phyloP scores from a whole-genome alignment of 2,329 filamentous ascomycete genomes.

The Chaetomiaceae sp. region DNA sequence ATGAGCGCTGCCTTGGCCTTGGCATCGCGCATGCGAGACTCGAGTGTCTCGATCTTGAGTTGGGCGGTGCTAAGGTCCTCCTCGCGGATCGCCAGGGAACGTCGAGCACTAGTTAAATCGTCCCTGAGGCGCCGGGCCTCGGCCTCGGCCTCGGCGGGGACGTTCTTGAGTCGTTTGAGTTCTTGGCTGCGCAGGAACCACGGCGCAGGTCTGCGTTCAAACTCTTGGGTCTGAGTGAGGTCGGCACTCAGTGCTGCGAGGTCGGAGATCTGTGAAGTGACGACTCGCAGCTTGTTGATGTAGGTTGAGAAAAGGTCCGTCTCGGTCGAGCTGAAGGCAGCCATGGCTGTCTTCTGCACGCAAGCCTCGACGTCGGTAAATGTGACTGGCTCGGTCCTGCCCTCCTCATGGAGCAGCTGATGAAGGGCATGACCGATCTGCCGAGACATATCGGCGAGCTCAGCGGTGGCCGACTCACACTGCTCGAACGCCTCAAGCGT shows the following conservation, averaged over 20 bases:
- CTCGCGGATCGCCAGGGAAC: conserved; percentile 67
- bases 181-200: conserved; percentile 82
- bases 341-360: conserved; percentile 54
- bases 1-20: conserved; percentile 70
- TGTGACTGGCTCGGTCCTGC: conserved; percentile 61
- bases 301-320: conserved; percentile 68
- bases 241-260: conserved; percentile 67
- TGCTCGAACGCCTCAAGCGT: conserved; percentile 65
- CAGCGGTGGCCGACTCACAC: conserved; percentile 60
- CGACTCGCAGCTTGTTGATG: conserved; percentile 59
- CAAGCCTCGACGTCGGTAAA: conserved; percentile 61
- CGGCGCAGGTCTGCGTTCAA: conserved; percentile 70
- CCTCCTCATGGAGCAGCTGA: conserved; percentile 65
- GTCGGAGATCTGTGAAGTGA: conserved; percentile 63
- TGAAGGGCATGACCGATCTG: conserved; percentile 64
- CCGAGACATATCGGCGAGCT: conserved; percentile 62
- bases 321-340: conserved; percentile 52
- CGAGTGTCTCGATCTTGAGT: conserved; percentile 91
- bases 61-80: conserved; percentile 79
- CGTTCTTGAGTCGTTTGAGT: conserved; percentile 74
- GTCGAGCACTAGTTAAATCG: conserved; percentile 72
- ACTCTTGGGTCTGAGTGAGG: conserved; percentile 69
- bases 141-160: conserved; percentile 78
- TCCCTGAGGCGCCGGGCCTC: conserved; percentile 77
- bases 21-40: conserved; percentile 80